Percentiles rank a stretch among this genome's conserved stretches.
These are phyloP conservation scores for Neophaeococcomyces mojaviensis DNA, from an alignment of 2,329 filamentous ascomycete genomes.

Conservation along the genomic window DNA sequence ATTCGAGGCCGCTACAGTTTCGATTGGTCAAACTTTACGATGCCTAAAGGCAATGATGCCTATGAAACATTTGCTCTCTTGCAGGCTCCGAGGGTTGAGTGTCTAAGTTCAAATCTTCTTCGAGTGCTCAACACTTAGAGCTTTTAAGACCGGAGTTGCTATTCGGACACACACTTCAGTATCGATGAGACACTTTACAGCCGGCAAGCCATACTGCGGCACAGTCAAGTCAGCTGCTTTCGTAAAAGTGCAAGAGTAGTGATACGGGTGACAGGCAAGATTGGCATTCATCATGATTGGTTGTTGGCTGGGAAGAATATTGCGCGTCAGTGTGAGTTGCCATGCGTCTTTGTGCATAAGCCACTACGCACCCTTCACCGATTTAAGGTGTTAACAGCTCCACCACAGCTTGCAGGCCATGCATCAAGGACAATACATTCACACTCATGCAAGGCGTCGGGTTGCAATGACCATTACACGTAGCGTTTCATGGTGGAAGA, in stretches of 20 bases:
- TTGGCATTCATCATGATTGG: background rate
- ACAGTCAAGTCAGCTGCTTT: background rate
- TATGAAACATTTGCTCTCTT: background rate
- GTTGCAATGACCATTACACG: background rate
- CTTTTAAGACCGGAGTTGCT: no score
- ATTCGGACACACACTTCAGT: no score
- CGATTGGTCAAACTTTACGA: background rate
- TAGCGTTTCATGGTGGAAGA: background rate
- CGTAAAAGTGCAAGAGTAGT: background rate
- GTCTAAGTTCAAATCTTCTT: background rate
- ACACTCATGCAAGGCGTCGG: background rate
- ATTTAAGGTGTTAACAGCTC: background rate
- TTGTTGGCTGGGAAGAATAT: background rate
- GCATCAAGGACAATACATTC: background rate
- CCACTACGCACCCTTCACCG: background rate
- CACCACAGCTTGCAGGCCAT: background rate
- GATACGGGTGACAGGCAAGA: background rate
- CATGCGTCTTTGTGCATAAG: conserved; percentile 3
- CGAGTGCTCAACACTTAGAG: no score
- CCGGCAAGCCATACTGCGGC: no score
- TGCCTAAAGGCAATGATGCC: background rate
- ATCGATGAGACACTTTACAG: no score
- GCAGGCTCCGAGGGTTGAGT: background rate
- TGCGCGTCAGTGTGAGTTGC: conserved; percentile 6
- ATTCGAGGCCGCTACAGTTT: background rate